Evolutionary conservation across 1,284 basidiomycete species (phyloP).

Genomic region (Cryptococcus maquisensis): DNA sequence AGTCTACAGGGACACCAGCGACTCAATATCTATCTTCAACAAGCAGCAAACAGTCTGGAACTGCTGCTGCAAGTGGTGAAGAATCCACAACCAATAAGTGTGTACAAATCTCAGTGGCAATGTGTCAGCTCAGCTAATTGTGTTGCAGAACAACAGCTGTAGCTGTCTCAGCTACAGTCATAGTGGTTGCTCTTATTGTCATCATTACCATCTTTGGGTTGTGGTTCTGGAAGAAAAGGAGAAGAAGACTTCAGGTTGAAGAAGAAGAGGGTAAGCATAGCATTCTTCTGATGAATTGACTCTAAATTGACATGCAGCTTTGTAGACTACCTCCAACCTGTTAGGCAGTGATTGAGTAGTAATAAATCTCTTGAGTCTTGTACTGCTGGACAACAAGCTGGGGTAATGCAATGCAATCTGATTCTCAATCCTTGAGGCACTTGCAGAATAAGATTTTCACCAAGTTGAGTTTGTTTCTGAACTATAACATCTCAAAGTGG

Average conservation of each 20-base stretch:
- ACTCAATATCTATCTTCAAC: background rate
- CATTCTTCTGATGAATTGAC: background rate
- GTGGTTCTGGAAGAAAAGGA: conserved; percentile 21
- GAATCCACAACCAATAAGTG: conserved; percentile 7
- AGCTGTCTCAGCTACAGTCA: conserved; percentile 28
- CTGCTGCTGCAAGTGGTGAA: background rate
- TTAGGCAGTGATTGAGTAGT: background rate
- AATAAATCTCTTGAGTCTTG: background rate
- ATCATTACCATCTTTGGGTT: conserved; percentile 19
- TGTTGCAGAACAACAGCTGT: conserved; percentile 21
- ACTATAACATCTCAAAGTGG: too few relatives aligned
- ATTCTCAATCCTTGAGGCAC: too few relatives aligned
- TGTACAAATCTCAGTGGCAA: background rate
- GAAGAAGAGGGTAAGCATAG: conserved; percentile 4
- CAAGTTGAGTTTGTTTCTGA: too few relatives aligned
- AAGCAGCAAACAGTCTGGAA: background rate
- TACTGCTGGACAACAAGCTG: background rate
- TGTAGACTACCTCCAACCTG: background rate
- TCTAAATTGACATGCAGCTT: background rate
- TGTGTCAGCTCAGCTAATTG: background rate
- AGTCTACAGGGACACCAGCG: background rate
- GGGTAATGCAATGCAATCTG: too few relatives aligned
- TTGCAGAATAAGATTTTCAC: too few relatives aligned
- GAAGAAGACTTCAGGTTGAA: conserved; percentile 15
- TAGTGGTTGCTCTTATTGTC: conserved; percentile 25